Evolutionary conservation across 345 rosid genomes (phyloP), one percentile per base, ranked within the genome.

Genomic region (Lagerstroemia speciosa): DNA sequence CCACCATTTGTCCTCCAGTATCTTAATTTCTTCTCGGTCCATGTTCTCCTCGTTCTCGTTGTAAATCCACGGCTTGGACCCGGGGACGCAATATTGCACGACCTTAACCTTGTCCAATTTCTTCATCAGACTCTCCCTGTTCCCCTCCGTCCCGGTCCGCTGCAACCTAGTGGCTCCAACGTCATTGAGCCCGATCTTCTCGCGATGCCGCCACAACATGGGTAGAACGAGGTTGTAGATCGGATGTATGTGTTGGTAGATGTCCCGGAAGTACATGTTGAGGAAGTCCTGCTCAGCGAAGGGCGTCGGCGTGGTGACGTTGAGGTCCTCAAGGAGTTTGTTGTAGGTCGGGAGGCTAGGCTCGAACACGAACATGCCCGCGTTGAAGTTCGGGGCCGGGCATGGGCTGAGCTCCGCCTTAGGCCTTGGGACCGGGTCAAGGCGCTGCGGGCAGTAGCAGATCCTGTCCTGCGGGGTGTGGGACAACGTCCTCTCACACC

Each of bases 261-360:
- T 43, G 26, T 84, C 74, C 71, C 65, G 82, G 62, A 84, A 84
- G 83, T 62, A 82, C 75, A 53, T 72, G 76, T 82, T 82, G 50
- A 84, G 60, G 43, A 84, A 82, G 76, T 84, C 87, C 64, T 84
- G 88, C 67, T n/a, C n/a, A n/a, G n/a, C n/a, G n/a, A n/a, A n/a
- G n/a, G n/a, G n/a, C n/a, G n/a, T n/a, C n/a, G n/a, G 82, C 86
- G 78, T 11, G 88, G 78, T 84, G 71, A 73, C 1, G 29, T 65
- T 68, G 68, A 82, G 63, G 26, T 62, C 67, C 20, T 73, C 65
- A 41, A 84, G 27, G 72, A 84, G 79, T 20, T 71, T 37, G 3
- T 34, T 37, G 67, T 80, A 84, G 15, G 81, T 78, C 16, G 57
- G 9, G 1, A 76, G 77, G 6, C 58, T 71, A 8, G 88, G 88